Base-by-base conservation (phyloP, 2,329 filamentous ascomycete species). In the Neopestalotiopsis sp. region DNA sequence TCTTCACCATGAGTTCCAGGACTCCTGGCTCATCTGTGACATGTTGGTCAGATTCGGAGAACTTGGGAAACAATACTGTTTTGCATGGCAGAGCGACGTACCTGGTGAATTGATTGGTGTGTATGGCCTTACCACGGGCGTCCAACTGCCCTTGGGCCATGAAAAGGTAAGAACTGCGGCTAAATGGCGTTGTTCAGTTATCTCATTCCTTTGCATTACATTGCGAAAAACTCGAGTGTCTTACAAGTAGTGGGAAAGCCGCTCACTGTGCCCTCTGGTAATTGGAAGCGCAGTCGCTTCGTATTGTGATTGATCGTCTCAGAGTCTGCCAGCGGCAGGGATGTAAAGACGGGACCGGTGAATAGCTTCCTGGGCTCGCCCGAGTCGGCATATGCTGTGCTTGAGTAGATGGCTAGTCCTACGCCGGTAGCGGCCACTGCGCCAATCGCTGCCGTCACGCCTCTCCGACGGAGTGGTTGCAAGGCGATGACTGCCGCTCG, bases 1-100 rank as follows among this genome's bases (percentile, higher is more conserved):
- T 83, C 78, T 93, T 94, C 14, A 94, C 85, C 60, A 93, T 80
- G 20, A 93, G 81, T 10, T 92, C 89, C 6, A 94, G 73, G 68
- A 82, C 82, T 5, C 90, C 91, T 2, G 83, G 82, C 49, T 89
- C 82, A 49, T 89, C 87, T 86, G 75, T 14, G 4, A 24, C 42
- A n/a, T 24, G 5, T 56, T 45, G 63, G 69, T 61, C 60, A 65
- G 20, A 13, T 3, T 30, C 17, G 14, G 3, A n/a, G 10, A 32
- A 14, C 40, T 70, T 79, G 58, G 24, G 24, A 28, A 28, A 28
- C 24, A 28, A 28, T 28, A 28, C 24, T 28, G 24, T 28, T 28
- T 28, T 28, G 24, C 24, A 28, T 28, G 24, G 24, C 24, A 62
- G 12, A 40, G n/a, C 17, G 5, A 40, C 59, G 1, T 79, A 88